Base-by-base conservation (phyloP, 2,329 filamentous ascomycete species). In the Waltergamsia citrina region DNA sequence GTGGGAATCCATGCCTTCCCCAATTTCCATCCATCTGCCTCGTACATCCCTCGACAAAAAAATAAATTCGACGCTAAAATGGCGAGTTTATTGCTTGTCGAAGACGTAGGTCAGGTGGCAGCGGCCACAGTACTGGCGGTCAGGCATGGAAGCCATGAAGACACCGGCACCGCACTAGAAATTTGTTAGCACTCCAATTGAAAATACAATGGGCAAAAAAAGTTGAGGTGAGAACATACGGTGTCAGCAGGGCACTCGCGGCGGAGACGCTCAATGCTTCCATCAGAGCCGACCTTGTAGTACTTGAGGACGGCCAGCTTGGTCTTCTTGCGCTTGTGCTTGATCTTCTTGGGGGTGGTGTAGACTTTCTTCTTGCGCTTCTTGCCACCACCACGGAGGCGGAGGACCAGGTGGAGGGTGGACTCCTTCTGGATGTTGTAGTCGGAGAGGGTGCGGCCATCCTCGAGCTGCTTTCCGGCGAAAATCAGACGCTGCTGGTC, bases 271-370 rank as follows among this genome's bases (percentile, higher is more conserved):
- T 98, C 92, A 58, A 98, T 96, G 83, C 96, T 96, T 71, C 93
- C 92, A 60, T 98, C 92, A 56, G 85, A 86, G 69, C 96, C 92
- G 57, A 98, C 92, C 85, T 98, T 98, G 85, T 98, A 98, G 85
- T 98, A 98, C 83, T 98, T 98, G 69, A 98, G 88, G 54, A 98
- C 90, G 59, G 92, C 92, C 67, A 98, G 75, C 84, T 98, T 98
- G 81, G 85, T 94, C 90, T 98, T 98, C 87, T 96, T 98, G 77
- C 87, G 84, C 88, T 98, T 98, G 83, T 98, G 92, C 92, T 98
- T 98, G 84, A 98, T 98, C 87, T 98, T 98, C 88, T 98, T 98
- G 67, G 92, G 92, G 60, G 92, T 98, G 65, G 86, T 96, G 85
- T 98, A 98, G 54, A 98, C 92, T 88, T 98, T 98, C 87, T 94